Base-by-base conservation (phyloP, 164 flowering plant species). In the Litsea cubeba region DNA sequence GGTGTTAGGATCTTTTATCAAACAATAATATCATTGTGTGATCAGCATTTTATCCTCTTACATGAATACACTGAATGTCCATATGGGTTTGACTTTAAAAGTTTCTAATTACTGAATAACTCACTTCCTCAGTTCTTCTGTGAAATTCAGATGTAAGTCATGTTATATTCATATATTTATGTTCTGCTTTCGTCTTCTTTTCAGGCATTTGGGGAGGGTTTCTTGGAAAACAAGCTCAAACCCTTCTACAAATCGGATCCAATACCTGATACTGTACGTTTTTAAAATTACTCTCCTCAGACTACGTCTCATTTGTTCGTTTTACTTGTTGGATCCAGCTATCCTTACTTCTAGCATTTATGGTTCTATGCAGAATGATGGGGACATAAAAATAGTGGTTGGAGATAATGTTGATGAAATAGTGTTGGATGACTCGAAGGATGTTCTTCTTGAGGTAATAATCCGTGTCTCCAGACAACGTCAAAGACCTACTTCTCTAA, bases 391-490 rank as follows among this genome's bases (percentile, higher is more conserved):
- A 80, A 87, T 94, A 71, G 92, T 94, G 30, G 97, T 94, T 25
- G 94, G 97, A 12, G 76, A 96, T 74, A 96, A 90, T 82, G 94
- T 96, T 73, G 99, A 96, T 75, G 95, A 90, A 57, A 89, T 94
- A 69, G 94, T 96, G 60, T 80, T 96, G 83, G 97, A 96, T 70
- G 98, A 96, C 79, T 92, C 99, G 12, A 96, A 96, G 82, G 99
- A 96, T 83, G 99, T 96, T 71, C 95, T 96, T 82, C 95, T 96
- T 62, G 97, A 96, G 99, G 98, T 96, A 86, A 73, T 20, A 10
- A 50, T 46, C 25, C 50, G 28, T 23, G 40, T 46, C 7, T 17
- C 8, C 14, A 11, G 2, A 8, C 71, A 5, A 24, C 11, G 26
- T 11, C 30, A 23, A n/a, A 63, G 26, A 2, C 66, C 28, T 25